Percentiles rank a stretch among this genome's conserved stretches.
Evolutionary conservation across 225 moss, liverwort and hornwort species (phyloP).

Genomic region (Bryum argenteum): DNA sequence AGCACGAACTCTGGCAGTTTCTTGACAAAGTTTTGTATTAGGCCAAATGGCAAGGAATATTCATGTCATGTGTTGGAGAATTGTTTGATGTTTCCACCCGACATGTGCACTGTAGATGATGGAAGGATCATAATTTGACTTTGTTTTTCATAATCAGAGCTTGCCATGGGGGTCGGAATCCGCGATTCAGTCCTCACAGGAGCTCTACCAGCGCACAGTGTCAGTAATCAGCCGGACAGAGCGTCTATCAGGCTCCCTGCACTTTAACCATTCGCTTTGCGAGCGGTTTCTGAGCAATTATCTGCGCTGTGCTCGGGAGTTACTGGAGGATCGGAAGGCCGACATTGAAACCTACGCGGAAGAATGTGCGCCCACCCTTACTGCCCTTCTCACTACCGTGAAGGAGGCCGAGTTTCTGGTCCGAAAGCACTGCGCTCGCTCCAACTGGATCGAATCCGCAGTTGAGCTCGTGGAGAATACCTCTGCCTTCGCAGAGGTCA

Average conservation of each 20-base stretch:
- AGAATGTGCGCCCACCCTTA: conserved; percentile 35
- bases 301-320: conserved; percentile 33
- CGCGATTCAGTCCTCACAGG: conserved; percentile 28
- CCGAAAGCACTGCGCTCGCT: conserved; percentile 42
- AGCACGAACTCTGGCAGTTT: neutral
- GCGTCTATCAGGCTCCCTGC: conserved; percentile 28
- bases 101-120: neutral
- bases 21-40: neutral
- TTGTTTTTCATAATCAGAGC: conserved; percentile 16
- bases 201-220: conserved; percentile 37
- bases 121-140: neutral
- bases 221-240: conserved; percentile 34
- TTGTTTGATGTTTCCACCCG: neutral
- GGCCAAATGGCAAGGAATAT: conserved; percentile 8
- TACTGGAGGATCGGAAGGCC: conserved; percentile 32
- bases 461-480: conserved; percentile 58
- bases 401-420: conserved; percentile 47
- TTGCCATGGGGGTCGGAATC: conserved; percentile 30
- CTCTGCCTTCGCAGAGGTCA: conserved; percentile 45
- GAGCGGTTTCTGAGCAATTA: conserved; percentile 39
- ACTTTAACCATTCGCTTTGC: conserved; percentile 49
- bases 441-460: conserved; percentile 42
- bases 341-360: conserved; percentile 36
- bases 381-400: conserved; percentile 39
- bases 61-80: neutral